Evolutionary conservation across 2,329 filamentous ascomycete species (phyloP), one percentile per base, ranked within the genome.

Genomic region (Arthrobotrys sinensis): DNA sequence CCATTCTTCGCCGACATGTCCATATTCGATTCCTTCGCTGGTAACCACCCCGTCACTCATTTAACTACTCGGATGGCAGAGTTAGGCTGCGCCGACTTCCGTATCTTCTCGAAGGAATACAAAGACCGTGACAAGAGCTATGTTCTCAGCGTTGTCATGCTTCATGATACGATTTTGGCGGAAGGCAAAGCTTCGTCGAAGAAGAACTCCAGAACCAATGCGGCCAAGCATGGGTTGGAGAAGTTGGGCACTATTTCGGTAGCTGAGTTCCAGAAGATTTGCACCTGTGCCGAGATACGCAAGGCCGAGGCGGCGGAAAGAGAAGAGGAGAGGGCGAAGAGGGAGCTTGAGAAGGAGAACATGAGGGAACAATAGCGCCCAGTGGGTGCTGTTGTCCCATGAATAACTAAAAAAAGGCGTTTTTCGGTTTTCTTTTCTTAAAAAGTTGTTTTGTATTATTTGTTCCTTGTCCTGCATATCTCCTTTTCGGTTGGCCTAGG

Each of bases 1-100:
- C 90, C 90, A 1, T 97, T 90, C 85, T 98, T 98, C 83, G 86
- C 88, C 64, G 91, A 97, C 84, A 97, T 98, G 90, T 86, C 87
- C 2, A 88, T 96, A 45, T 97, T 97, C 84, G 94, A 98, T 83
- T 89, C 76, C 72, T 97, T 93, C 83, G 94, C 93, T 1, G 93
- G 91, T 81, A 92, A 92, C 38, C 94, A 98, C 81, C 95, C 95
- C 0, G 91, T 92, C 3, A 97, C 88, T 87, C 32, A 88, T 40
- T 85, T 87, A 67, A 83, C 85, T 0, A 85, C 84, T 40, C 86
- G 87, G 55, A 83, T 88, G 45, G 84, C 85, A 0, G 76, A 76
- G 53, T 83, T 82, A 80, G 83, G 55, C 71, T 82, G 70, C 82
- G 82, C 57, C 1, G 83, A 86, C 66, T 90, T 88, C 87, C 86